Percentiles rank a stretch among this genome's conserved stretches.
Evolutionary conservation across 2,329 filamentous ascomycete genomes (phyloP).

Genomic region (Bipolaris zeicola): DNA sequence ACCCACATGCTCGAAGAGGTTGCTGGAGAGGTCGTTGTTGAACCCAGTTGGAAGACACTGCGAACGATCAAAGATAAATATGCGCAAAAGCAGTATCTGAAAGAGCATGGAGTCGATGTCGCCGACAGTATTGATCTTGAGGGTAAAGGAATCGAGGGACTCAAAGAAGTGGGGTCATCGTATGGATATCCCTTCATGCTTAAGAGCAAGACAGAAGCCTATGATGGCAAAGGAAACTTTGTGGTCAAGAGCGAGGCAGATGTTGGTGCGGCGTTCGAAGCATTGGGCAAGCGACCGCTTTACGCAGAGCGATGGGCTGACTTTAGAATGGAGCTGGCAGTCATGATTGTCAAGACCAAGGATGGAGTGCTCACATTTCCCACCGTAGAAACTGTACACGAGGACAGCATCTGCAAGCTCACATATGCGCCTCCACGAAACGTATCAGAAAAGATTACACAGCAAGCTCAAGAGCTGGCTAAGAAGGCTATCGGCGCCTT

Average conservation of each 20-base stretch:
- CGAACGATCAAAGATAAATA: slow-evolving; percentile 94
- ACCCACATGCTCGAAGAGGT: slow-evolving; percentile 89
- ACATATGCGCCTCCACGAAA: slow-evolving; percentile 83
- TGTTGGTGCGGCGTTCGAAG: slow-evolving; percentile 69
- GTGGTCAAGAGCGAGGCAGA: slow-evolving; percentile 64
- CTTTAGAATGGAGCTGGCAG: slow-evolving; percentile 85
- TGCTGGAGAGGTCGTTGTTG: slow-evolving; percentile 65
- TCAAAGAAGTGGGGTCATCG: slow-evolving; percentile 66
- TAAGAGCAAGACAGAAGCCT: slow-evolving; percentile 87
- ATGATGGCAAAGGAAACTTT: slow-evolving; percentile 84
- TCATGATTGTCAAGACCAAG: slow-evolving; percentile 92
- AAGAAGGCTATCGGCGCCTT: slow-evolving; percentile 79
- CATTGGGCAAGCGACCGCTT: slow-evolving; percentile 69
- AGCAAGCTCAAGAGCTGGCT: slow-evolving; percentile 76
- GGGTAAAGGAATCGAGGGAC: slow-evolving; percentile 62
- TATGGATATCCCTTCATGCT: slow-evolving; percentile 90
- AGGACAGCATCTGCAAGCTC: slow-evolving; percentile 93
- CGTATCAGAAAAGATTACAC: slow-evolving; percentile 64
- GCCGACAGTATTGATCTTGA: slow-evolving; percentile 72
- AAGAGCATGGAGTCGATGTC: slow-evolving; percentile 70
- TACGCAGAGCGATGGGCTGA: slow-evolving; percentile 91
- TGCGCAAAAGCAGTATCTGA: slow-evolving; percentile 81
- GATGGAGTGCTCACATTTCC: slow-evolving; percentile 78
- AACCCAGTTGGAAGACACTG: slow-evolving; percentile 86
- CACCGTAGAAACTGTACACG: slow-evolving; percentile 90